Percentiles rank a stretch among this genome's conserved stretches.
Conservation (phyloP, 2,329 filamentous ascomycete genomes). For the Sclerotinia spermophila region DNA sequence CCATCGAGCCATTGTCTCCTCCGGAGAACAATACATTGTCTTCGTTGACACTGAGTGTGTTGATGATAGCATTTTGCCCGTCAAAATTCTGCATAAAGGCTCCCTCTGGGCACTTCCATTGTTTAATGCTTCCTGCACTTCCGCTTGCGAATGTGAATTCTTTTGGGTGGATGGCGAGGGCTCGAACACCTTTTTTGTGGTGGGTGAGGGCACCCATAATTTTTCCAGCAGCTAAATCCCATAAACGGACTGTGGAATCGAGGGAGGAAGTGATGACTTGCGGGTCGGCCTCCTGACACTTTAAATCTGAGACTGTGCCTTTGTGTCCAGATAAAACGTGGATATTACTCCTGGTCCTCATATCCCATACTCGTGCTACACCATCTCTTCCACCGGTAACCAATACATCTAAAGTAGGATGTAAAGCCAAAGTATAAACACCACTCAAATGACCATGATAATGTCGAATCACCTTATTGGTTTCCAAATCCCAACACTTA, state of each 20-base stretch:
- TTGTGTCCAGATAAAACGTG: constrained; percentile 92
- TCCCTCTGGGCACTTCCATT: constrained; percentile 98
- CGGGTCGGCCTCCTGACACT: constrained; percentile 93
- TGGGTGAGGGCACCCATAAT: constrained; percentile 94
- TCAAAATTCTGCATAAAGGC: constrained; percentile 99
- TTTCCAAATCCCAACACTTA: constrained; percentile 99
- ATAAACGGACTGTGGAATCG: constrained; percentile 85
- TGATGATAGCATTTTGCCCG: constrained; percentile 94
- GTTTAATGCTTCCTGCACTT: constrained; percentile 92
- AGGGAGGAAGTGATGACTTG: constrained; percentile 93
- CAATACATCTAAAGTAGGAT: constrained; percentile 90
- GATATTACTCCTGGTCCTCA: constrained; percentile 93
- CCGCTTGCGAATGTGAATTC: constrained; percentile 97
- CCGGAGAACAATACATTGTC: constrained; percentile 95
- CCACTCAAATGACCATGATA: constrained; percentile 97
- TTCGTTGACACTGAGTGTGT: constrained; percentile 87
- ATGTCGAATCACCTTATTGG: constrained; percentile 98
- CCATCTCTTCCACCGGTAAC: constrained; percentile 94
- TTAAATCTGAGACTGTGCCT: constrained; percentile 80
- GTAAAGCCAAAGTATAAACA: constrained; percentile 89
- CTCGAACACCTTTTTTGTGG: constrained; percentile 95
- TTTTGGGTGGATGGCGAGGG: constrained; percentile 76
- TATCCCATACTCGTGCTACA: constrained; percentile 95
- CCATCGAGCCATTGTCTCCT: constrained; percentile 90
- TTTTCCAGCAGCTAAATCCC: constrained; percentile 95